Conservation (phyloP, 495 filamentous ascomycete species). For the Xylaria venustula region DNA sequence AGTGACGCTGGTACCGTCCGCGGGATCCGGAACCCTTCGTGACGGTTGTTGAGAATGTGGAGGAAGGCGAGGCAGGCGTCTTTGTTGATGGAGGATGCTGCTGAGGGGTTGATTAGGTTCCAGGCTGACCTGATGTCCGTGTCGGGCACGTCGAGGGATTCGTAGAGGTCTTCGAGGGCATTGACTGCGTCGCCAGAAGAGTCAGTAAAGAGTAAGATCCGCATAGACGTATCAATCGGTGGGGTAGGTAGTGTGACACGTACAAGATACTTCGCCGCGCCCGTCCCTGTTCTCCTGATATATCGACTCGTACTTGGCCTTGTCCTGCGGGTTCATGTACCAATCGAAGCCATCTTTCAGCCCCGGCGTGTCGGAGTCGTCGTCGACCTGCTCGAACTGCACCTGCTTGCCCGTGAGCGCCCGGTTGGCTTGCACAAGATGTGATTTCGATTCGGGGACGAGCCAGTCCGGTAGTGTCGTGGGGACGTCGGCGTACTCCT, state of each 20-base stretch:
- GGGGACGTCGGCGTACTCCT: constrained; percentile 90
- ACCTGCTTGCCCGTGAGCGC: constrained; percentile 74
- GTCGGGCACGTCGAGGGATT: constrained; percentile 90
- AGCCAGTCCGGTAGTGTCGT: constrained; percentile 87
- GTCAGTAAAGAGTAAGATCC: background rate
- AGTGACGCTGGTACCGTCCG: constrained; percentile 88
- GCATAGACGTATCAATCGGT: background rate
- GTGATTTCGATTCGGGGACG: constrained; percentile 92
- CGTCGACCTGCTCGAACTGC: constrained; percentile 74
- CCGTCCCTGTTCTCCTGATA: constrained; percentile 84
- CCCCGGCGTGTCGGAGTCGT: constrained; percentile 75
- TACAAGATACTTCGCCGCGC: constrained; percentile 82
- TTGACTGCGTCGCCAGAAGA: constrained; percentile 55
- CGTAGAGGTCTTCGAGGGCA: constrained; percentile 79
- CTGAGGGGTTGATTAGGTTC: constrained; percentile 94
- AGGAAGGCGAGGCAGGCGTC: constrained; percentile 92
- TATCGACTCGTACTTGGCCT: constrained; percentile 91
- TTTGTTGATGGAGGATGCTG: constrained; percentile 77
- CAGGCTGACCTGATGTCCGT: constrained; percentile 91
- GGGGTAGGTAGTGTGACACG: constrained; percentile 28
- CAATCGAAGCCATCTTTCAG: constrained; percentile 97
- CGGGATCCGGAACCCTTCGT: constrained; percentile 93
- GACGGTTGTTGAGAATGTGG: constrained; percentile 90
- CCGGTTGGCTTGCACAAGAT: constrained; percentile 85
- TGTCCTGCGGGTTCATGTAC: constrained; percentile 94